These are phyloP conservation scores for Lactarius tabidus DNA, from an alignment of 768 basidiomycete species.

Conservation along the genomic window DNA sequence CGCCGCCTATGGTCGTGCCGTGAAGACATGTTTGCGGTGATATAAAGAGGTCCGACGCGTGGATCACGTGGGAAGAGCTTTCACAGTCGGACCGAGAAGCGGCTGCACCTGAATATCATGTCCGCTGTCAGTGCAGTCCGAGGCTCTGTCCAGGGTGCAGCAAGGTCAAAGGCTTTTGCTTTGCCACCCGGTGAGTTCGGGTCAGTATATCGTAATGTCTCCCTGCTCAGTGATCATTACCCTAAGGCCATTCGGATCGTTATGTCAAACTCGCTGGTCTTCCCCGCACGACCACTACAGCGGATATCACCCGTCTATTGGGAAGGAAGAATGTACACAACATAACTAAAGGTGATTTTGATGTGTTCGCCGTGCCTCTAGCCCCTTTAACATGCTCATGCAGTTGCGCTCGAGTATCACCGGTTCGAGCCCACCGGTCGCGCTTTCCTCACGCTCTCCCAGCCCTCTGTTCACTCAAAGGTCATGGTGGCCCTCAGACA, in stretches of 20 bases:
- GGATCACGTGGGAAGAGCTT: constrained; percentile 14
- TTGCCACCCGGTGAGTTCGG: background rate
- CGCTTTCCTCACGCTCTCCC: constrained; percentile 54
- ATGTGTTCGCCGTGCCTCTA: background rate
- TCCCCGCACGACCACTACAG: constrained; percentile 20
- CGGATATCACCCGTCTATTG: constrained; percentile 24
- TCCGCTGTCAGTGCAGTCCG: constrained; percentile 4
- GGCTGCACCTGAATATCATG: background rate
- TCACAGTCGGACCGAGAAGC: background rate
- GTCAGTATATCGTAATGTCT: background rate
- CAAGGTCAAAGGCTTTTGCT: background rate
- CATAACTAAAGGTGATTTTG: constrained; percentile 13
- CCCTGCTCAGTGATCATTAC: background rate
- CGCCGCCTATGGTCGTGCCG: constrained; percentile 33
- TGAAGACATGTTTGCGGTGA: constrained; percentile 31
- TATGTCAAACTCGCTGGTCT: constrained; percentile 21
- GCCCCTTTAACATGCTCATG: background rate
- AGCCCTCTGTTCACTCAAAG: constrained; percentile 41
- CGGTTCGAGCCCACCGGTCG: constrained; percentile 56
- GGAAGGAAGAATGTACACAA: constrained; percentile 16
- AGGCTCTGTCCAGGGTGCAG: background rate
- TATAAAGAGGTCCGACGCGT: background rate
- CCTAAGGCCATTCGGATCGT: constrained; percentile 12
- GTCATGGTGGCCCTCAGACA: constrained; percentile 43
- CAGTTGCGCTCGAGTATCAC: constrained; percentile 58